Evolutionary conservation across 108 stramenopile genomes (phyloP).

Genomic region (Nitzschia sp.): DNA sequence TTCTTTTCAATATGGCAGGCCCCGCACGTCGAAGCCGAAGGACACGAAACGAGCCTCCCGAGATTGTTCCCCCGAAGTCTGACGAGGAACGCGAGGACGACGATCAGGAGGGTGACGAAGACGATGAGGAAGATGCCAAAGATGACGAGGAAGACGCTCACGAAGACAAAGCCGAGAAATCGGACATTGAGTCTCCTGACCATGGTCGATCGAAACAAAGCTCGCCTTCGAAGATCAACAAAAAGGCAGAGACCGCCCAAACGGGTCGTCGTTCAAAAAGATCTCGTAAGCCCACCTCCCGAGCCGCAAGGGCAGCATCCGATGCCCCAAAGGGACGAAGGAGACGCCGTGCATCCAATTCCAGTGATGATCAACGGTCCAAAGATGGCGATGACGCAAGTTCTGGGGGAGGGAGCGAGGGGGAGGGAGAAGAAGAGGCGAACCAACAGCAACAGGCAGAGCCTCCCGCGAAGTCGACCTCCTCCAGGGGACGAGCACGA

Average conservation of each 20-base stretch:
- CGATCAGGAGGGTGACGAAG: background rate
- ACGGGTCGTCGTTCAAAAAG: background rate
- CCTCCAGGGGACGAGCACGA: background rate
- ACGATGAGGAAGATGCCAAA: constrained; percentile 1
- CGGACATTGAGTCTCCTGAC: background rate
- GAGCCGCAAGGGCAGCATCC: background rate
- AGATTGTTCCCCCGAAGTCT: constrained; percentile 27
- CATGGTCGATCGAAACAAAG: background rate
- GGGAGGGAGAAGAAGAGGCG: background rate
- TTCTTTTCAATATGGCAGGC: constrained; percentile 6
- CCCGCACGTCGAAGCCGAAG: constrained; percentile 26
- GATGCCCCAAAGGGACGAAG: background rate
- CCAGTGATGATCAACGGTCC: constrained; percentile 6
- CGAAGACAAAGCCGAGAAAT: background rate
- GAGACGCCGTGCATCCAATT: background rate
- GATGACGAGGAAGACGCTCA: background rate
- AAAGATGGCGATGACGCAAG: background rate
- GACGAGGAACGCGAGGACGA: constrained; percentile 22
- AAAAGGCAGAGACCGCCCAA: background rate
- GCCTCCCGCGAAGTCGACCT: background rate
- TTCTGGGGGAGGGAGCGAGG: constrained; percentile 1
- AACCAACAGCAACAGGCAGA: too few relatives aligned
- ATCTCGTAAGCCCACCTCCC: constrained; percentile 7
- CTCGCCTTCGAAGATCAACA: background rate
- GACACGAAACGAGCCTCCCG: constrained; percentile 23